Evolutionary conservation across 495 filamentous ascomycete genomes (phyloP), one percentile per base, ranked within the genome.

Genomic region (Lepidopterella palustris): DNA sequence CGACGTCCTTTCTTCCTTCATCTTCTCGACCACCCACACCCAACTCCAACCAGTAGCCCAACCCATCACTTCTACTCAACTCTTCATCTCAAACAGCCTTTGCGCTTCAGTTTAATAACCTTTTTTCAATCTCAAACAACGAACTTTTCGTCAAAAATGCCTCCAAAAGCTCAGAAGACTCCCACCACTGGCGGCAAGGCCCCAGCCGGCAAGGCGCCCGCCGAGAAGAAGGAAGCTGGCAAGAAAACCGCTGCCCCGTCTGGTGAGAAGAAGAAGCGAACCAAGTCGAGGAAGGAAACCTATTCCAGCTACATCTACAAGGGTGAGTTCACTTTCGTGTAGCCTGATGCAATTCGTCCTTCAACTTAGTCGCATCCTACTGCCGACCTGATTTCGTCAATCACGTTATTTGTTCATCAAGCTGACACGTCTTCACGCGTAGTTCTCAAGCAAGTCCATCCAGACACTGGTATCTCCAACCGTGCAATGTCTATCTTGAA

Each of bases 241-340:
- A 98, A 98, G 89, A 98, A 97, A 87, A 96, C 93, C 42, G 77
- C 84, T 68, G 90, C 93, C 35, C 84, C 90, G 39, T 80, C 89
- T 72, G 93, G 92, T 61, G 93, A 97, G 60, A 97, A 98, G 90
- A 98, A 97, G 89, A 98, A 98, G 91, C 90, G 95, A 70, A 95
- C 90, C 83, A 98, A 98, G 92, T 87, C 93, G 68, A 87, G 93
- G 78, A 97, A 97, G 88, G 93, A 98, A 85, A 98, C 93, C 55
- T 98, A 98, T 81, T 95, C 89, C 66, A 93, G 88, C 45, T 98
- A 98, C 86, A 98, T 98, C 82, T 98, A 98, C 87, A 98, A 98
- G 83, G 93, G 93, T 96, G 77, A 77, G 87, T 71, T n/a, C n/a
- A 40, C 53, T 42, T 49, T 57, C n/a, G n/a, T n/a, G 40, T 60